A percentile compares a stretch with the other conserved stretches of the same genome.
phyloP scores from a whole-genome alignment of 768 basidiomycete genomes.

The Crucibulum laeve region DNA sequence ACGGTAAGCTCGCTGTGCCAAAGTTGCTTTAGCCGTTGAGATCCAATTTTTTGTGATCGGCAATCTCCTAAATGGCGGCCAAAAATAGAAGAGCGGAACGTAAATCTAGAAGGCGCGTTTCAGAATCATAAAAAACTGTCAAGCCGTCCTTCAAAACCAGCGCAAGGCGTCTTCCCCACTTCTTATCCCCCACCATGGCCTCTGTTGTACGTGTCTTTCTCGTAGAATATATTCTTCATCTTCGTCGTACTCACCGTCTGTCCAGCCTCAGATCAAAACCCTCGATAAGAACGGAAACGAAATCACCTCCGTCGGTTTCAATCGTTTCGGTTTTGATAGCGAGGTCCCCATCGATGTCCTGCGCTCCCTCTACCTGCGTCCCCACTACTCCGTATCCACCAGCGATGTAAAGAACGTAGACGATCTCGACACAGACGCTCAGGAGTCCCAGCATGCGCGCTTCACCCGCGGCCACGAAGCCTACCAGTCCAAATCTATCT shows the following conservation, averaged over 20 bases:
- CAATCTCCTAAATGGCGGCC: constrained; percentile 10
- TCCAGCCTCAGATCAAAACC: constrained; percentile 44
- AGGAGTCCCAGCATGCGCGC: constrained; percentile 45
- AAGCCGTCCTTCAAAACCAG: no score
- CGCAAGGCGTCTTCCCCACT: no score
- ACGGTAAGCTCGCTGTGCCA: no score
- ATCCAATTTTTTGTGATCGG: constrained; percentile 15
- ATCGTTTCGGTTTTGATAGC: constrained; percentile 88
- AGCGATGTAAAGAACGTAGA: constrained; percentile 24
- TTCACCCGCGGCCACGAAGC: constrained; percentile 44
- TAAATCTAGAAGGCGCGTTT: no score
- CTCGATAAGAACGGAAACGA: constrained; percentile 73
- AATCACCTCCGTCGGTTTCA: constrained; percentile 77
- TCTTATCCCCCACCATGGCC: background rate
- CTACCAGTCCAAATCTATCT: constrained; percentile 86
- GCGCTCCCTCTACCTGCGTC: constrained; percentile 83
- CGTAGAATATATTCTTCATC: constrained; percentile 1
- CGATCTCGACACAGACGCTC: constrained; percentile 31
- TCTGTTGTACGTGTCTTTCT: no score
- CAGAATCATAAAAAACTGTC: no score
- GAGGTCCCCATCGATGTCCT: constrained; percentile 76
- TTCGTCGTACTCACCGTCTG: constrained; percentile 14
- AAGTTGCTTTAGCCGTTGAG: no score
- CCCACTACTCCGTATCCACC: constrained; percentile 62
- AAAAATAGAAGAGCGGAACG: no score